phyloP scores from a whole-genome alignment of 345 rosid species.

The Populus pruinosa region DNA sequence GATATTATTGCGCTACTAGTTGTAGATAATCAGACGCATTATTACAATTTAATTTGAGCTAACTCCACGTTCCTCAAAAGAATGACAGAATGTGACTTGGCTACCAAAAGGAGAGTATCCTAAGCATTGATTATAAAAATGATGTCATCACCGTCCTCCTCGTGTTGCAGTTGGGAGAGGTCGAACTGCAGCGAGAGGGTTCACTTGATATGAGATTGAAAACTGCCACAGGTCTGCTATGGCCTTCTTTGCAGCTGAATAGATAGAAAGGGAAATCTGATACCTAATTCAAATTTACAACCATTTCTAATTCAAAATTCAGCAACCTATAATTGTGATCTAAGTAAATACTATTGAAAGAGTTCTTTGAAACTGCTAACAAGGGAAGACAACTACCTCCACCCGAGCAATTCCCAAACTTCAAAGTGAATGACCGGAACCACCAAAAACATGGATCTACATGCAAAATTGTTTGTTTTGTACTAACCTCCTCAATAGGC shows the following conservation, averaged over 20 bases:
- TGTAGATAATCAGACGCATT: not conserved
- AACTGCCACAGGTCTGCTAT: conserved; percentile 80
- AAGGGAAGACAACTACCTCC: not conserved
- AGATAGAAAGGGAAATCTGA: not conserved
- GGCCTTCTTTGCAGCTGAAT: conserved; percentile 45
- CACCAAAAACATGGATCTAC: conserved; percentile 43
- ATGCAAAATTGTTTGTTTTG: conserved; percentile 32
- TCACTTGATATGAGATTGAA: conserved; percentile 87
- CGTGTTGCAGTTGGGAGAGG: conserved; percentile 46
- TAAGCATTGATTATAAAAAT: not conserved
- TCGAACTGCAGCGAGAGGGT: conserved; percentile 85
- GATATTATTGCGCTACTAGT: not conserved
- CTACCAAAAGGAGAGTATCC: not conserved
- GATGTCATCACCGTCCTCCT: conserved; percentile 5
- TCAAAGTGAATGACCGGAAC: conserved; percentile 54
- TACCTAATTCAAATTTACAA: too few relatives aligned
- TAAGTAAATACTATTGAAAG: too few relatives aligned
- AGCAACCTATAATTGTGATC: too few relatives aligned
- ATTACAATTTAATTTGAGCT: not conserved
- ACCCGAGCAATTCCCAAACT: conserved; percentile 42
- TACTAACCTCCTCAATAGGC: conserved; percentile 19
- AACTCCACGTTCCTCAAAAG: not conserved
- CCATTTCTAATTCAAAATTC: too few relatives aligned
- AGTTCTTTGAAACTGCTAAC: too few relatives aligned
- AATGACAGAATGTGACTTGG: not conserved